Evolutionary conservation across 345 rosid species (phyloP).

Genomic region (Aethionema arabicum): DNA sequence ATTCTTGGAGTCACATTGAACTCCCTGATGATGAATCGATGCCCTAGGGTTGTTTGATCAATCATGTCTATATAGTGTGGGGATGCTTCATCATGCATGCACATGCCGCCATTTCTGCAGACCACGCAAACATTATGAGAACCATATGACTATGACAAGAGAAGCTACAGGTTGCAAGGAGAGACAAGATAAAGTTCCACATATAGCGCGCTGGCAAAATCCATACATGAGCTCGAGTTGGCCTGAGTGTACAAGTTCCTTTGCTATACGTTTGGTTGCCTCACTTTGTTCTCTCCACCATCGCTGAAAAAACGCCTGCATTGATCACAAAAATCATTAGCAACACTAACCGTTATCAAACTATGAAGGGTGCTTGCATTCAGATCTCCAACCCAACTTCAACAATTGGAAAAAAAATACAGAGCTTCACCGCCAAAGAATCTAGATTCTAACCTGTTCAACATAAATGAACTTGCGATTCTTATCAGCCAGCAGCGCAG

Average conservation of each 20-base stretch:
- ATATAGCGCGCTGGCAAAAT: slow-evolving; percentile 9
- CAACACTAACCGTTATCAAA: slow-evolving; percentile 12
- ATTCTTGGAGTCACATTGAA: slow-evolving; percentile 89
- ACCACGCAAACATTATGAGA: slow-evolving; percentile 3
- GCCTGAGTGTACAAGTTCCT: slow-evolving; percentile 65
- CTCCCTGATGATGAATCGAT: slow-evolving; percentile 69
- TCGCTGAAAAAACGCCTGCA: slow-evolving; percentile 93
- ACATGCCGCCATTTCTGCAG: slow-evolving; percentile 95
- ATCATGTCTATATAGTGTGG: slow-evolving; percentile 96
- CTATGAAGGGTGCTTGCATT: neutral
- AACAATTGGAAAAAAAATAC: slow-evolving; percentile 16
- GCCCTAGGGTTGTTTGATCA: slow-evolving; percentile 97
- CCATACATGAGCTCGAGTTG: slow-evolving; percentile 88
- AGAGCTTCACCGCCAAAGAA: slow-evolving; percentile 17
- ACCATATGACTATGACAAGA: neutral
- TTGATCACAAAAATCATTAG: slow-evolving; percentile 18
- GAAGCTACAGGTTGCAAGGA: neutral
- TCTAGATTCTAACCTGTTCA: slow-evolving; percentile 47
- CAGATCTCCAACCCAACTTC: neutral
- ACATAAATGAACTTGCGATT: slow-evolving; percentile 87
- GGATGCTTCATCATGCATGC: slow-evolving; percentile 98
- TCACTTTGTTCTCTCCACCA: slow-evolving; percentile 97
- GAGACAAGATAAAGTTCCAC: slow-evolving; percentile 3
- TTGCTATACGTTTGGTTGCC: slow-evolving; percentile 51
- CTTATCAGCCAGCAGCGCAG: slow-evolving; percentile 84